Base-by-base conservation (phyloP, 169 alveolate species). In the Neospora caninum region DNA sequence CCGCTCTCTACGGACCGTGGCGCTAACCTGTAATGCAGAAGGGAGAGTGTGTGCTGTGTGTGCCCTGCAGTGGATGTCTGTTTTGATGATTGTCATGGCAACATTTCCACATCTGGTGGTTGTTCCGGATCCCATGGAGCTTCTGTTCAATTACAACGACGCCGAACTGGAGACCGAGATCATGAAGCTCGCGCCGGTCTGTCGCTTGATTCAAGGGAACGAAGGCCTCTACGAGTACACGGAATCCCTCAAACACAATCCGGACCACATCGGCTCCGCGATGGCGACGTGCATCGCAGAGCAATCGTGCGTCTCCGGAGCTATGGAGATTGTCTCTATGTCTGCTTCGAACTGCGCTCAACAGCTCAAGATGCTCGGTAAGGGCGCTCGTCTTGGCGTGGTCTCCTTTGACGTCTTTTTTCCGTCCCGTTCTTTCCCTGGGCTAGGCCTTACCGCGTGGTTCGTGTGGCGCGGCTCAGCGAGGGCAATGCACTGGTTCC, bases 41-140 rank as follows among this genome's bases (percentile, higher is more conserved):
- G 58, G 13, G 86, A 43, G 45, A 18, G 41, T n/a, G 73, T 22
- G 34, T 64, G 16, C 31, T 64, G 22, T 83, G 16, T 73, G 87
- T 70, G 25, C 18, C 49, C 43, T n/a, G 87, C 93, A 70, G 87
- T 91, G 93, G 93, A 42, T 91, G 70, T 69, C 87, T 13, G 80
- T 91, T 2, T 38, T 91, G 41, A n/a, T 91, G 49, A 29, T 91
- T 6, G 93, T 91, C 39, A 6, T 91, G 54, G 93, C 93, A 42
- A 91, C 93, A 29, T 91, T 91, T 69, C 93, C 93, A 4, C n/a
- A 41, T 18, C 73, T 91, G 13, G 93, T 91, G 34, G 22, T 7
- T 38, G 87, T 69, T n/a, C 93, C 93, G 29, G 41, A 18, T 16
- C 93, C 64, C 45, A 67, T 67, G 70, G 93, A 91, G 31, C 22